Percentiles rank a stretch among this genome's conserved stretches.
phyloP scores from a whole-genome alignment of 208 protist species.

The Wallacemonas rigidus region DNA sequence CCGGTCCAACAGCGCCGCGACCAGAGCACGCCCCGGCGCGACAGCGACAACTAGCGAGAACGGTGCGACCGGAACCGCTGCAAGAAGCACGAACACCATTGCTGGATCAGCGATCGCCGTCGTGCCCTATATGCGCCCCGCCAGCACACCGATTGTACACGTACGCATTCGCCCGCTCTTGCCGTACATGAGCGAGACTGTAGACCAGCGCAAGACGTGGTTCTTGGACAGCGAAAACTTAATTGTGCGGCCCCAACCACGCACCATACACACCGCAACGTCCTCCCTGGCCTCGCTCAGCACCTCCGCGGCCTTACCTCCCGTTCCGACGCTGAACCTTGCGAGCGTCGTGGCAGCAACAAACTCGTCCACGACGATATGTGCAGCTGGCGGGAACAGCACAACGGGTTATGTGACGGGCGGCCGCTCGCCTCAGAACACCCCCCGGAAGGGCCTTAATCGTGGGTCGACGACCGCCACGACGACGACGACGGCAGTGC shows the following conservation, averaged over 20 bases:
- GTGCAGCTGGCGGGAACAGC: conserved; percentile 24
- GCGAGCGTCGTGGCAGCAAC: conserved; percentile 5
- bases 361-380: conserved; percentile 19
- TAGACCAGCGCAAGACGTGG: conserved; percentile 64
- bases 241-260: conserved; percentile 40
- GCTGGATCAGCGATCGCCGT: neutral
- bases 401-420: conserved; percentile 1
- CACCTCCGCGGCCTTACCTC: conserved; percentile 18
- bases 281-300: neutral
- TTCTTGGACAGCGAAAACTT: conserved; percentile 83
- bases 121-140: conserved; percentile 13
- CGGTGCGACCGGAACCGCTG: neutral
- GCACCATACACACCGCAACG: neutral
- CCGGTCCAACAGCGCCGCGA: neutral
- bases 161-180: conserved; percentile 78
- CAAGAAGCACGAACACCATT: neutral
- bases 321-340: conserved; percentile 19
- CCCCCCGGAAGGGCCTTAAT: neutral
- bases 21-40: neutral
- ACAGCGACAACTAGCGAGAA: neutral
- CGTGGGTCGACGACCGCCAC: conserved; percentile 7
- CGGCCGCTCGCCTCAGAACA: conserved; percentile 3
- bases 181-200: conserved; percentile 58
- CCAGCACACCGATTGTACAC: conserved; percentile 47
- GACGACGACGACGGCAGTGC: neutral